Conservation (phyloP, 2,329 filamentous ascomycete genomes). For the Cladophialophora immunda region DNA sequence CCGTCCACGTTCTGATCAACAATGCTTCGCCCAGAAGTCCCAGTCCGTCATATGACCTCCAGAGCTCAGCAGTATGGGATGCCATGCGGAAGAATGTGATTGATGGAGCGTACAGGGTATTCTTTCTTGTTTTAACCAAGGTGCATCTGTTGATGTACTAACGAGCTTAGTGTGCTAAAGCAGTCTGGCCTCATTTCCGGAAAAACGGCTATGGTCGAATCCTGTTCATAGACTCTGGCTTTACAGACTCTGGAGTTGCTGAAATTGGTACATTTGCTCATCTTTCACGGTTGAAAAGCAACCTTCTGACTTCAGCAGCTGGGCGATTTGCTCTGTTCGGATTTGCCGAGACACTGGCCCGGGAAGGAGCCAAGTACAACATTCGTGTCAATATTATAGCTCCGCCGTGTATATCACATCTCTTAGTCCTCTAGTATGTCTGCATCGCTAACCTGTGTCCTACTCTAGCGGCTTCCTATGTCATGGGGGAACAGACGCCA, state of each 20-base stretch:
- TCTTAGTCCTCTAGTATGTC: too few relatives aligned
- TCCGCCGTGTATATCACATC: constrained; percentile 81
- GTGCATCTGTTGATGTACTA: too few relatives aligned
- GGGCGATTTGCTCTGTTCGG: constrained; percentile 70
- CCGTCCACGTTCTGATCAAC: constrained; percentile 26
- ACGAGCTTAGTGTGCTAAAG: constrained; percentile 15
- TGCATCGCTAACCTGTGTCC: constrained; percentile 82
- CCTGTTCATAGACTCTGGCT: constrained; percentile 6
- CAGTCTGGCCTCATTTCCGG: constrained; percentile 23
- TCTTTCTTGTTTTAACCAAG: too few relatives aligned
- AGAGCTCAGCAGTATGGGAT: constrained; percentile 12
- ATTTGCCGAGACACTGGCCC: constrained; percentile 95
- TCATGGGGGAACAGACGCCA: constrained; percentile 6
- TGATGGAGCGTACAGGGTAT: constrained; percentile 21
- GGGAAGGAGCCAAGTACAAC: constrained; percentile 97
- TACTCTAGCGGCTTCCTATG: constrained; percentile 86
- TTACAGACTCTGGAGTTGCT: background rate
- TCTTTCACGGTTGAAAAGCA: background rate
- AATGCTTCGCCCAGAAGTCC: constrained; percentile 12
- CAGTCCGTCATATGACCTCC: constrained; percentile 4
- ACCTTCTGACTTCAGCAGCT: background rate
- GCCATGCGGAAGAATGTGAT: background rate
- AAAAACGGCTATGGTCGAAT: constrained; percentile 16
- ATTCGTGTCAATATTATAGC: constrained; percentile 93
- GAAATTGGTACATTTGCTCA: background rate